These are phyloP conservation scores for Secale cereale DNA, from an alignment of 176 grass and related monocot species.

Conservation along the genomic window DNA sequence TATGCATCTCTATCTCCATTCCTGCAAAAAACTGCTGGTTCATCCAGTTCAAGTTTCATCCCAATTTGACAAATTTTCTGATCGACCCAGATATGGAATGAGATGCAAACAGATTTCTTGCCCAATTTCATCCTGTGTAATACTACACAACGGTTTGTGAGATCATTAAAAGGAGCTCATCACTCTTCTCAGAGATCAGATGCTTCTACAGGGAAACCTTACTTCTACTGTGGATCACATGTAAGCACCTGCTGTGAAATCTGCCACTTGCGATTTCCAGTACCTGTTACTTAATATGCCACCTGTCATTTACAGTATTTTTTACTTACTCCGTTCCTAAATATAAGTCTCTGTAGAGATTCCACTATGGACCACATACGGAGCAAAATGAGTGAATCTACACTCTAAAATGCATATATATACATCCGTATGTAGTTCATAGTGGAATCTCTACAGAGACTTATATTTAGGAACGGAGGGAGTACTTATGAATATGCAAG, in stretches of 20 bases:
- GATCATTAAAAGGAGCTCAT: slow-evolving; percentile 65
- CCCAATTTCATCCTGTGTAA: slow-evolving; percentile 97
- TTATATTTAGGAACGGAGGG: too few relatives aligned
- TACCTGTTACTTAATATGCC: slow-evolving; percentile 2
- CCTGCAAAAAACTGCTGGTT: not conserved
- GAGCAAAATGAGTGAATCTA: too few relatives aligned
- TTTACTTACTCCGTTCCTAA: too few relatives aligned
- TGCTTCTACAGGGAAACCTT: slow-evolving; percentile 61
- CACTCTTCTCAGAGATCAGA: slow-evolving; percentile 64
- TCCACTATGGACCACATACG: too few relatives aligned
- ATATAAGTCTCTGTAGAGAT: too few relatives aligned
- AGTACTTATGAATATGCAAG: not conserved
- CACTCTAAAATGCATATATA: too few relatives aligned
- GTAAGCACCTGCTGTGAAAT: slow-evolving; percentile 45
- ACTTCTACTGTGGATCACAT: slow-evolving; percentile 89
- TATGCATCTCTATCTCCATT: slow-evolving; percentile 30
- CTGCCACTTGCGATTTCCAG: not conserved
- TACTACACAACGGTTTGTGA: slow-evolving; percentile 94
- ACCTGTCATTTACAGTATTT: not conserved
- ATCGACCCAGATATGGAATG: slow-evolving; percentile 78
- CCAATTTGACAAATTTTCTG: slow-evolving; percentile 23
- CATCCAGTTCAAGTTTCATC: slow-evolving; percentile 4
- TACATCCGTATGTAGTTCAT: too few relatives aligned
- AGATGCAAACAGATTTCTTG: slow-evolving; percentile 98
- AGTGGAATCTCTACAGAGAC: too few relatives aligned